A percentile compares a stretch with the other conserved stretches of the same genome.
Evolutionary conservation across 371 early-diverging fungal species (phyloP).

Genomic region (Blyttiomyces sp.): DNA sequence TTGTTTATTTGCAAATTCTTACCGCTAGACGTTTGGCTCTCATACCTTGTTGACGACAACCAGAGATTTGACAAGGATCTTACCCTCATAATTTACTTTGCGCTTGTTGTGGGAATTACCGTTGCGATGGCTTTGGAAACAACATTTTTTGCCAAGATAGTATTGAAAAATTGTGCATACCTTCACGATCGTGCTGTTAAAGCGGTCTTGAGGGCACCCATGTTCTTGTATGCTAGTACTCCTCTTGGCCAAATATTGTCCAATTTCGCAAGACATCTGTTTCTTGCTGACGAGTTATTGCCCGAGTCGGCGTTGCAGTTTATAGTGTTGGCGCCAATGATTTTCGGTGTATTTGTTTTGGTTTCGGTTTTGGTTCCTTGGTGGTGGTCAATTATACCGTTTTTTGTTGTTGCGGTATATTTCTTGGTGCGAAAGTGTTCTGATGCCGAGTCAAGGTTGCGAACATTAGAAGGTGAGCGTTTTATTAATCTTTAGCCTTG

Average conservation of each 20-base stretch:
- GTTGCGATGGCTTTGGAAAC: conserved; percentile 47
- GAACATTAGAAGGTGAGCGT: conserved; percentile 49
- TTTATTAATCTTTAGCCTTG: background rate
- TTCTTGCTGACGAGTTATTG: conserved; percentile 72
- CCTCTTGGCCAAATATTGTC: conserved; percentile 85
- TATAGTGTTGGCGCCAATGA: conserved; percentile 57
- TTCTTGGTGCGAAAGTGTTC: conserved; percentile 37
- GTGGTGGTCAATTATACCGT: conserved; percentile 49
- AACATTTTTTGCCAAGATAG: conserved; percentile 37
- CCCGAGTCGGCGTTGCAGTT: conserved; percentile 49
- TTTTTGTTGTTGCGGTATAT: conserved; percentile 33
- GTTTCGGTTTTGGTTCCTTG: conserved; percentile 57
- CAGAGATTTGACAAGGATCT: background rate
- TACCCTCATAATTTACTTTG: conserved; percentile 48
- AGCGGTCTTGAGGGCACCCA: conserved; percentile 68
- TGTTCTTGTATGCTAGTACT: conserved; percentile 88
- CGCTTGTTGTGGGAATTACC: conserved; percentile 40
- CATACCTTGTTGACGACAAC: conserved; percentile 15
- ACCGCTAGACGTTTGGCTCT: conserved; percentile 29
- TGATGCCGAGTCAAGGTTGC: conserved; percentile 48
- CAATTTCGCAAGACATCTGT: conserved; percentile 85
- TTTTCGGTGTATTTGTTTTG: conserved; percentile 54
- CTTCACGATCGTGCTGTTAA: conserved; percentile 50
- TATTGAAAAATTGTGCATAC: conserved; percentile 40
- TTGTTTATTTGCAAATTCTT: conserved; percentile 2